These are phyloP conservation scores for Jackrogersella multiformis DNA, from an alignment of 495 filamentous ascomycete species.

Conservation along the genomic window DNA sequence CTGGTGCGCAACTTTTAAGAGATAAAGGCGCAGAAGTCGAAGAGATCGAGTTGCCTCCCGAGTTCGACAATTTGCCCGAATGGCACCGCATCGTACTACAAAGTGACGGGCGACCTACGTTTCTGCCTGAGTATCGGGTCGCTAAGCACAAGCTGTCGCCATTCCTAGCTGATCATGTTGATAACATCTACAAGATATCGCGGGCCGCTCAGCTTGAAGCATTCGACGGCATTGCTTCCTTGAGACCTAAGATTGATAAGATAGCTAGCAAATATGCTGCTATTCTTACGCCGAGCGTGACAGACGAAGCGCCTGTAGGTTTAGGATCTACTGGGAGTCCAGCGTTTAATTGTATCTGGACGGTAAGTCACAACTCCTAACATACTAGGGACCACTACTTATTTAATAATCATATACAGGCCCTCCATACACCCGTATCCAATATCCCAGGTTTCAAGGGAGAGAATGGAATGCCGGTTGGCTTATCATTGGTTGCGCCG, in stretches of 20 bases:
- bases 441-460: conserved; percentile 62
- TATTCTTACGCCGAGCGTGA: conserved; percentile 59
- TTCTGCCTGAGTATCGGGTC: conserved; percentile 57
- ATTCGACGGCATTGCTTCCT: conserved; percentile 55
- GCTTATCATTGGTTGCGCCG: conserved; percentile 55
- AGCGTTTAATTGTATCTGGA: conserved; percentile 51
- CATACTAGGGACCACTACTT: background rate
- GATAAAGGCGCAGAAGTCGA: conserved; percentile 56
- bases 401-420: conserved; percentile 29
- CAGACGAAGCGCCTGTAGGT: conserved; percentile 61
- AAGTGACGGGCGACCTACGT: conserved; percentile 54
- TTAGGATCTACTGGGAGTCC: conserved; percentile 55
- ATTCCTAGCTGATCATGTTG: conserved; percentile 53
- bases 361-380: conserved; percentile 31
- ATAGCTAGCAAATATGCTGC: conserved; percentile 57
- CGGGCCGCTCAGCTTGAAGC: conserved; percentile 53
- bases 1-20: conserved; percentile 50
- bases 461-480: conserved; percentile 59
- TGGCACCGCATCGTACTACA: conserved; percentile 55
- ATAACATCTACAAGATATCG: conserved; percentile 51
- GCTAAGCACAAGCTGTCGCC: conserved; percentile 53
- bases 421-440: conserved; percentile 58
- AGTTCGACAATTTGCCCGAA: conserved; percentile 53
- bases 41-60: conserved; percentile 56
- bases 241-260: conserved; percentile 58